phyloP scores from a whole-genome alignment of 2,329 filamentous ascomycete species.

The Coniochaeta sp. region DNA sequence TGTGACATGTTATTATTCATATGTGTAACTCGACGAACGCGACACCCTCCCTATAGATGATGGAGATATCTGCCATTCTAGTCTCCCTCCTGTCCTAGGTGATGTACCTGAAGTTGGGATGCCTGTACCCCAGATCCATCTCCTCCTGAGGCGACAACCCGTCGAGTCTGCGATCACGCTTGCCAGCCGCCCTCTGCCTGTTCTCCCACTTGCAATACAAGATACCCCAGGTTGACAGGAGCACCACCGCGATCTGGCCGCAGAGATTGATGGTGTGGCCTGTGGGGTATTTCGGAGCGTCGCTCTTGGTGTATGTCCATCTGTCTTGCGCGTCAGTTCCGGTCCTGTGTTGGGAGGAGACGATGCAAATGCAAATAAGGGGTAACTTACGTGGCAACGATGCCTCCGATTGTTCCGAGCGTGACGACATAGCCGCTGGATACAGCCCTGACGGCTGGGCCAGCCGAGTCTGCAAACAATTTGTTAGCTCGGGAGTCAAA shows the following conservation, averaged over 20 bases:
- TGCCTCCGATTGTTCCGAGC: conserved; percentile 47
- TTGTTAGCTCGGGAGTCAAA: too few species aligned
- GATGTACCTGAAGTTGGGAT: conserved; percentile 50
- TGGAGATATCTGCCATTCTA: too few species aligned
- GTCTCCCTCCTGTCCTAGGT: conserved; percentile 17
- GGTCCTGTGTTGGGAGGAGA: conserved; percentile 8
- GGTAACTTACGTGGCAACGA: conserved; percentile 45
- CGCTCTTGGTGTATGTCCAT: conserved; percentile 43
- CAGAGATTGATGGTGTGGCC: conserved; percentile 50
- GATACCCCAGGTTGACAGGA: conserved; percentile 39
- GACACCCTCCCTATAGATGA: too few species aligned
- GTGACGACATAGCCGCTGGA: conserved; percentile 46
- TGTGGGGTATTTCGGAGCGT: conserved; percentile 37
- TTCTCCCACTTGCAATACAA: conserved; percentile 48
- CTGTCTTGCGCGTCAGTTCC: conserved; percentile 13
- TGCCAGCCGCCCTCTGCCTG: conserved; percentile 35
- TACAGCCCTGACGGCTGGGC: conserved; percentile 48
- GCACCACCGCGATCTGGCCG: conserved; percentile 35
- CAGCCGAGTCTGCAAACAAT: conserved; percentile 34
- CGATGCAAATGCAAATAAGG: neutral
- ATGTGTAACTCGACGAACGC: too few species aligned
- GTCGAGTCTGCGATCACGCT: conserved; percentile 38
- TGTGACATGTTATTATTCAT: too few species aligned
- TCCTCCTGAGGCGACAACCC: conserved; percentile 39
- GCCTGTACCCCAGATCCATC: conserved; percentile 39